Base-by-base conservation (phyloP, 371 early-diverging fungal genomes). In the Mucor velutinosus region DNA sequence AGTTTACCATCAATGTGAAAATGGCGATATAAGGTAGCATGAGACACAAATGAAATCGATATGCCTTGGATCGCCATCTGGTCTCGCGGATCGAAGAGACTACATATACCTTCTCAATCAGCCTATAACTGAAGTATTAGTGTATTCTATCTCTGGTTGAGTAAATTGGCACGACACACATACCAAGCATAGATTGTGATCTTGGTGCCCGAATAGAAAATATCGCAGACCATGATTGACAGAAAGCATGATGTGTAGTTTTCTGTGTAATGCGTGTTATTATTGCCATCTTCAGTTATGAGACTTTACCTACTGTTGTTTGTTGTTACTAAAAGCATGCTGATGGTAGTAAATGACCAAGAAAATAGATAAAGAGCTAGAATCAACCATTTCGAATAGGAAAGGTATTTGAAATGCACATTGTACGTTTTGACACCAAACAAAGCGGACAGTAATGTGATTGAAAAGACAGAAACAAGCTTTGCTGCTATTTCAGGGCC, bases 21-120 rank as follows among this genome's bases (percentile, higher is more conserved):
- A 86, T 83, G 27, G 43, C 81, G 30, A 76, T 37, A 39, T 86
- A 86, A 8, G 88, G 88, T 21, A 61, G 2, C 58, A 73, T 35
- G 7, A 73, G 23, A 17, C 29, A 23, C 7, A 65, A 19, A 37
- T 82, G 74, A 53, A 87, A 74, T 41, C 65, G 77, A 62, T 85
- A 87, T 12, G 76, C 63, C 30, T 27, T 45, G 37, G 76, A 76
- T 37, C 69, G 62, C 76, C 71, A 73, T 60, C 83, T 66, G 12
- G 72, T 57, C 15, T 69, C 64, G 10, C 78, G 60, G 0, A 69
- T 74, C 11, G 76, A 69, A 1, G 77, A 76, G 3, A 83, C 80
- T 8, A 80, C 75, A 64, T 76, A 83, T 0, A 76, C 59, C 51
- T 73, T 73, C 14, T 76, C 76, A 14, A 73, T 70, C 8, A 76